phyloP scores from a whole-genome alignment of 1,139 yeast species.

The Citeromyces hawaiiensis region DNA sequence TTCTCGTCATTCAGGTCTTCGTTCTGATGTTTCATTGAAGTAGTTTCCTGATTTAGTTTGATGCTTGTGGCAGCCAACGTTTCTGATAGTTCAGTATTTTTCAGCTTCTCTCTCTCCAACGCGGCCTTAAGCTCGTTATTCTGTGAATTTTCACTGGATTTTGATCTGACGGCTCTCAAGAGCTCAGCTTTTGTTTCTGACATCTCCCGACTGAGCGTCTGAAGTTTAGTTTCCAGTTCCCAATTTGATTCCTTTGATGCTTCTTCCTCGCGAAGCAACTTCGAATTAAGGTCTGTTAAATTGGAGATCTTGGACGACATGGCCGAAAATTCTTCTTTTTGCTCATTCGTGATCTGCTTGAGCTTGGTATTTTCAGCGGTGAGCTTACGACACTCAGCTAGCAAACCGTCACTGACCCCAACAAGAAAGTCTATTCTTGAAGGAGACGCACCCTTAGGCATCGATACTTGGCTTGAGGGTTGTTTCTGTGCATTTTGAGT shows the following conservation, averaged over 20 bases:
- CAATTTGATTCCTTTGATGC: slow-evolving; percentile 55
- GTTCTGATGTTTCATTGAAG: slow-evolving; percentile 52
- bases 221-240: slow-evolving; percentile 56
- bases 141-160: slow-evolving; percentile 9
- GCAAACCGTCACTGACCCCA: slow-evolving; percentile 67
- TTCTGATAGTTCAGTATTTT: slow-evolving; percentile 24
- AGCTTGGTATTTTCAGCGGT: slow-evolving; percentile 55
- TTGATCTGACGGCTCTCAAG: slow-evolving; percentile 17
- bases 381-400: slow-evolving; percentile 67
- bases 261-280: slow-evolving; percentile 22
- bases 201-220: slow-evolving; percentile 34
- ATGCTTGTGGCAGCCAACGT: slow-evolving; percentile 23
- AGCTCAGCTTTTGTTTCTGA: slow-evolving; percentile 21
- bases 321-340: slow-evolving; percentile 8
- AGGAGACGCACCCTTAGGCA: slow-evolving; percentile 9
- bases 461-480: neutral
- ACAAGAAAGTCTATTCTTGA: slow-evolving; percentile 65
- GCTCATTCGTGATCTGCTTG: slow-evolving; percentile 25
- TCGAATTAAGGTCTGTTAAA: slow-evolving; percentile 17
- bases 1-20: slow-evolving; percentile 36
- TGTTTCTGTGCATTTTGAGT: neutral
- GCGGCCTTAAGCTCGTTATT: slow-evolving; percentile 24
- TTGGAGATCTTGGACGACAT: slow-evolving; percentile 23
- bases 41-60: slow-evolving; percentile 35
- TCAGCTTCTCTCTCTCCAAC: slow-evolving; percentile 33